phyloP scores from a whole-genome alignment of 2,329 filamentous ascomycete species.

The Chaetothyriales sp. region DNA sequence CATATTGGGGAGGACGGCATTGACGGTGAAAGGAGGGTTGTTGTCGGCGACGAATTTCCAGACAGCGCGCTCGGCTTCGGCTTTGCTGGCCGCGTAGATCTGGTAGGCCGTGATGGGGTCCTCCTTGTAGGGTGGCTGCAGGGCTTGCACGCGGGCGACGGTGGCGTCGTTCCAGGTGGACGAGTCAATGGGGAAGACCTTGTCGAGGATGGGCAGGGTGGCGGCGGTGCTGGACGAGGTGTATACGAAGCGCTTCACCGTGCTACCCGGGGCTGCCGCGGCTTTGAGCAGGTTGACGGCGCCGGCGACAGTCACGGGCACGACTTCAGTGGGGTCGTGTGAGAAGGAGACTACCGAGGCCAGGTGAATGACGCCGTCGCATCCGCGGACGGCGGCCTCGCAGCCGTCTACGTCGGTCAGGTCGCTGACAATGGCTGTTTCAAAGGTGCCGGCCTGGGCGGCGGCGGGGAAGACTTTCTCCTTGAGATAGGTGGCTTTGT shows the following conservation, averaged over 20 bases:
- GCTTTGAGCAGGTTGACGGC: constrained; percentile 24
- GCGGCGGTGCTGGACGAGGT: constrained; percentile 14
- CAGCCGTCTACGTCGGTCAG: constrained; percentile 18
- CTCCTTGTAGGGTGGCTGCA: constrained; percentile 23
- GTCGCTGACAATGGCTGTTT: constrained; percentile 23
- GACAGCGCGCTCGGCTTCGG: constrained; percentile 25
- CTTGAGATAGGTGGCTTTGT: constrained; percentile 23
- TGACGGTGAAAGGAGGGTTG: constrained; percentile 18
- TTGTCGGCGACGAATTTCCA: constrained; percentile 28
- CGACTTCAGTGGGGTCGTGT: constrained; percentile 28
- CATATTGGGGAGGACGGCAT: constrained; percentile 14
- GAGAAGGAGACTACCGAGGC: constrained; percentile 25
- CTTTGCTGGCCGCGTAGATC: constrained; percentile 31
- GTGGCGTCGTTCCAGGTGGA: constrained; percentile 27
- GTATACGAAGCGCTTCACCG: constrained; percentile 22
- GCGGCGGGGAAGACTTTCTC: constrained; percentile 20
- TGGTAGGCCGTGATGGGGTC: constrained; percentile 14
- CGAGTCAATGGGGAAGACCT: constrained; percentile 27
- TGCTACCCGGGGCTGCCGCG: not conserved
- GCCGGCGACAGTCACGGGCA: constrained; percentile 36
- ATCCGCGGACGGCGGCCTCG: constrained; percentile 19
- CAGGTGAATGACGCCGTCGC: constrained; percentile 26
- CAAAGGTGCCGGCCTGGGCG: constrained; percentile 23
- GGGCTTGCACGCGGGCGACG: constrained; percentile 22
- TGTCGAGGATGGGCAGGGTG: constrained; percentile 16